Evolutionary conservation across 306 rosid species (phyloP).

Genomic region (Carpinus viminea): DNA sequence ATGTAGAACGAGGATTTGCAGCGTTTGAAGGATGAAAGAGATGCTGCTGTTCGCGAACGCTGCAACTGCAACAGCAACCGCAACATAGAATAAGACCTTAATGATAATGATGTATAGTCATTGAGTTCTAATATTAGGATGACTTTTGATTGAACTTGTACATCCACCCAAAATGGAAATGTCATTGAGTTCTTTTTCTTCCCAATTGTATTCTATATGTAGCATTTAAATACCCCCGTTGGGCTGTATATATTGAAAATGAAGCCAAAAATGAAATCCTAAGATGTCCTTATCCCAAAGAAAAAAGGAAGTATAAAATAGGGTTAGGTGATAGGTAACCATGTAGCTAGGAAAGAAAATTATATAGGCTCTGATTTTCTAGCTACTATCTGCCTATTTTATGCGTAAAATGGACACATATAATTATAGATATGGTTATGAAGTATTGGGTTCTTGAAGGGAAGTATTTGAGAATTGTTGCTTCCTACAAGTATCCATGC

Average conservation of each 20-base stretch:
- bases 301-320: not conserved
- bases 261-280: not conserved
- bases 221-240: not conserved
- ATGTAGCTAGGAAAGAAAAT: not conserved
- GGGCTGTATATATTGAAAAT: not conserved
- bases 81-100: no score
- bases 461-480: not conserved
- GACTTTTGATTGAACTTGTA: not conserved
- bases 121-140: not conserved
- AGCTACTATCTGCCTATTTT: not conserved
- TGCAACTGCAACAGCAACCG: no score
- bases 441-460: not conserved
- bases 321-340: not conserved
- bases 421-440: not conserved
- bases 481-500: not conserved
- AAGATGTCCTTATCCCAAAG: not conserved
- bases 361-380: not conserved
- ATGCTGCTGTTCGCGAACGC: no score
- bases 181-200: not conserved
- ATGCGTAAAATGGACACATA: not conserved
- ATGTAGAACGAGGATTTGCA: no score
- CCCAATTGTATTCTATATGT: not conserved
- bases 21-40: no score
- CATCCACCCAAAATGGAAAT: not conserved
- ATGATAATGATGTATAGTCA: no score